A percentile compares a stretch with the other conserved stretches of the same genome.
These are phyloP conservation scores for Fusarium chuoi DNA, from an alignment of 2,329 filamentous ascomycete species.

Conservation along the genomic window DNA sequence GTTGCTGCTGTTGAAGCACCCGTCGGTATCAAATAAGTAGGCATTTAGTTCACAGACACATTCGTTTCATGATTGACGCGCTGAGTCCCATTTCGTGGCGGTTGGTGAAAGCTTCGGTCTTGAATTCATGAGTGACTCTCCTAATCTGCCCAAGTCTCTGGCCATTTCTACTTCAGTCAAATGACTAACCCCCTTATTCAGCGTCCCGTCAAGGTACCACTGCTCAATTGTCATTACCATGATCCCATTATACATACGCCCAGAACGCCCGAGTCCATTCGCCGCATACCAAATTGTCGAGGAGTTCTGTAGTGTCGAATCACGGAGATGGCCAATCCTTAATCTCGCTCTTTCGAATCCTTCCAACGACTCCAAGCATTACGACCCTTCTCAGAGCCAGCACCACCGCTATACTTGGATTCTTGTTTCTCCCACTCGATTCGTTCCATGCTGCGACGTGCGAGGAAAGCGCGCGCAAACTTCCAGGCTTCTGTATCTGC, in stretches of 20 bases:
- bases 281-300: not conserved
- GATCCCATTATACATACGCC: not conserved
- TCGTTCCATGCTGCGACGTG: slow-evolving; percentile 70
- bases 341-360: slow-evolving; percentile 40
- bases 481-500: slow-evolving; percentile 82
- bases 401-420: slow-evolving; percentile 69
- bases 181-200: not conserved
- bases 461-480: slow-evolving; percentile 75
- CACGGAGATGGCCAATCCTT: not conserved
- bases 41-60: slow-evolving; percentile 1
- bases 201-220: not conserved
- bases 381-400: slow-evolving; percentile 61
- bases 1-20: slow-evolving; percentile 24
- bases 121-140: slow-evolving; percentile 8
- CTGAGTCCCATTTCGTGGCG: slow-evolving; percentile 3
- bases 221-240: not conserved
- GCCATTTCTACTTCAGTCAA: not conserved
- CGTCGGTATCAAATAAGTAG: slow-evolving; percentile 6
- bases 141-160: not conserved
- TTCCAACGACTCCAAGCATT: slow-evolving; percentile 51
- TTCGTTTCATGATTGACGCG: slow-evolving; percentile 14
- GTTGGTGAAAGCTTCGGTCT: slow-evolving; percentile 5
- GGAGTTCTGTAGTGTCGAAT: not conserved
- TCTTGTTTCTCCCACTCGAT: slow-evolving; percentile 77
- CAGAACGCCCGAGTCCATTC: not conserved